Base-by-base conservation (phyloP, 2,329 filamentous ascomycete genomes). In the Aspergillus costaricaensis region DNA sequence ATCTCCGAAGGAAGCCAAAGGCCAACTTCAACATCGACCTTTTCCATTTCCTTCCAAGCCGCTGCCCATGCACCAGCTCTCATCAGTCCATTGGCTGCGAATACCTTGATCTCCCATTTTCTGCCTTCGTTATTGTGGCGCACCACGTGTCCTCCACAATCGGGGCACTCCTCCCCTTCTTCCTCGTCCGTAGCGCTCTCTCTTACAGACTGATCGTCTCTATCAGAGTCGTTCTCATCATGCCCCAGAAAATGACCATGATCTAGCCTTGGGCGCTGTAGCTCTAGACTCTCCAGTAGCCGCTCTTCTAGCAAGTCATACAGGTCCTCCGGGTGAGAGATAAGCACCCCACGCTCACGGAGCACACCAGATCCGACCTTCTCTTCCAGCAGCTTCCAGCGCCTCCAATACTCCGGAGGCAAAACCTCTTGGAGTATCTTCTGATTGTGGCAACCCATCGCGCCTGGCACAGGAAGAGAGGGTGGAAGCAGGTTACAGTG, bases 1-100 rank as follows among this genome's bases (percentile, higher is more conserved):
- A 85, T 66, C 9, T 83, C 80, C 3, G 84, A 80, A 2, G 81
- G 81, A 25, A 88, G 78, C 81, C 83, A 86, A 3, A 95, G 90
- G 68, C 91, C 86, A 55, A 99, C 86, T 76, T 98, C 94, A 1
- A 96, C 91, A 71, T 99, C 95, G 0, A 98, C 91, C n/a, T 94
- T 86, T 78, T 99, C 95, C 95, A 99, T 99, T 76, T 98, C 94
- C 67, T 87, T 90, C 94, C 94, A 99, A 60, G 91, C 94, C 2
- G 93, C 93, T 4, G 86, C 86, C 95, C 95, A 99, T 0, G 95
- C 94, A 0, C 92, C 92, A 5, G 91, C 88, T 60, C 88, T 86
- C 91, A 99, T 96, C 51, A 98, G 80, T 0, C 95, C 95, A 75
- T 98, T 99, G 55, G 92, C 94, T 0, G 95, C 95, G 71, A 94